Evolutionary conservation across 2,329 filamentous ascomycete species (phyloP).

Genomic region (Ophiostoma fasciatum): DNA sequence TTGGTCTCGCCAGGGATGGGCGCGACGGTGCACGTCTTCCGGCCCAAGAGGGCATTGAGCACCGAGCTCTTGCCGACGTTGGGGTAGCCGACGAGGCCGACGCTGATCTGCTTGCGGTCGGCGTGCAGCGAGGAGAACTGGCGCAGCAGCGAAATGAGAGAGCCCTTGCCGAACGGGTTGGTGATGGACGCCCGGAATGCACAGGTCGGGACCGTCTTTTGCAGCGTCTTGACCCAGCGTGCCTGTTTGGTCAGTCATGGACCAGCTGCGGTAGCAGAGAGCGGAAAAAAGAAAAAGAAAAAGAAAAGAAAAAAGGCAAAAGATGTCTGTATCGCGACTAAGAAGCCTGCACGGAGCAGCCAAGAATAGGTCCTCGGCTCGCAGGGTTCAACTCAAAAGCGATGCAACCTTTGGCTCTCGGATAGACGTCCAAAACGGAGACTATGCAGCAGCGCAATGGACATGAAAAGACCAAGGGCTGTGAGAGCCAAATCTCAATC

Average conservation of each 20-base stretch:
- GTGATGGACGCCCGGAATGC: slow-evolving; percentile 92
- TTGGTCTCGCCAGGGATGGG: slow-evolving; percentile 91
- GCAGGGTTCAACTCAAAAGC: slow-evolving; percentile 95
- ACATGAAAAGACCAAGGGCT: slow-evolving; percentile 45
- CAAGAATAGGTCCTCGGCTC: too few relatives aligned
- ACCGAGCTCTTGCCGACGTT: slow-evolving; percentile 95
- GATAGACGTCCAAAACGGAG: slow-evolving; percentile 82
- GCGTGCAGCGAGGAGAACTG: slow-evolving; percentile 67
- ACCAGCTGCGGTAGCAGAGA: too few relatives aligned
- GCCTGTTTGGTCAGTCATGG: slow-evolving; percentile 47
- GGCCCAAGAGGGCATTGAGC: slow-evolving; percentile 85
- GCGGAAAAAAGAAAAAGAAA: slow-evolving; percentile 13
- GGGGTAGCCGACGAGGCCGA: slow-evolving; percentile 67
- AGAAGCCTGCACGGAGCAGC: too few relatives aligned
- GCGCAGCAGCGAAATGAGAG: slow-evolving; percentile 75
- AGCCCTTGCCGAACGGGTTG: slow-evolving; percentile 94
- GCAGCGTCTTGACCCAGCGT: slow-evolving; percentile 77
- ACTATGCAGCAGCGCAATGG: slow-evolving; percentile 53
- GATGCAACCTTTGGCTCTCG: slow-evolving; percentile 63
- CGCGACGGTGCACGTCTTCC: slow-evolving; percentile 85
- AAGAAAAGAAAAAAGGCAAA: slow-evolving; percentile 12
- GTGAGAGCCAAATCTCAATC: slow-evolving; percentile 61
- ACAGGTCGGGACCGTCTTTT: slow-evolving; percentile 82
- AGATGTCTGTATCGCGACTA: slow-evolving; percentile 92
- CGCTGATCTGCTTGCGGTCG: slow-evolving; percentile 62